Evolutionary conservation across 129 eudicot species (phyloP), one percentile per base, ranked within the genome.

Genomic region (Smallanthus sonchifolius): DNA sequence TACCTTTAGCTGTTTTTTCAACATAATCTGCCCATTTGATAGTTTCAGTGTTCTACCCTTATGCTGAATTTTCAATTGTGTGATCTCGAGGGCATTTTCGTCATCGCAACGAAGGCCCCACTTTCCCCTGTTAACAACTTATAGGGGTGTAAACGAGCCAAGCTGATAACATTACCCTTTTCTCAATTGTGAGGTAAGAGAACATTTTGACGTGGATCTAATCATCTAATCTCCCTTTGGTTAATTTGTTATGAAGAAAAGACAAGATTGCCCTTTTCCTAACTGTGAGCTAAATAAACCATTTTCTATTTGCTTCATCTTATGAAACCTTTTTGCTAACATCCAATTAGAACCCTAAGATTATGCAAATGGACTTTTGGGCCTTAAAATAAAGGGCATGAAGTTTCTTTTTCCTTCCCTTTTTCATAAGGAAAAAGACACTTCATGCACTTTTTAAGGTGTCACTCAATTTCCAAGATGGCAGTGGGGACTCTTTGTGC

Each of bases 401-500:
- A n/a, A n/a, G n/a, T n/a, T n/a, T n/a, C n/a, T n/a, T n/a, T n/a
- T n/a, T n/a, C 5, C 10, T 37, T 30, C 19, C 17, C 63, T 64
- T 10, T 59, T 69, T 68, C 57, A 16, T 69, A 34, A 38, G 43
- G 49, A 63, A 62, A 51, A 75, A 52, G 67, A 51, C 69, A 68
- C 63, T 56, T 68, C 47, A 43, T 56, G 48, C 75, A 65, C 81
- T 67, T 77, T 67, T 68, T 56, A 56, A 68, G 80, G 75, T 67
- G 68, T 30, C 35, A 63, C 63, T 17, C 75, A 39, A 54, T 75
- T 77, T 77, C 76, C 54, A 77, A 80, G 76, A 60, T 39, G 74
- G 65, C 72, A 68, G 57, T 66, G 75, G 64, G 81, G 74, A 60
- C 75, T 42, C 76, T 60, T 68, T 67, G 67, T 57, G 60, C 49